Evolutionary conservation across 2,329 filamentous ascomycete genomes (phyloP).

Genomic region (Sporothrix variecibatus): DNA sequence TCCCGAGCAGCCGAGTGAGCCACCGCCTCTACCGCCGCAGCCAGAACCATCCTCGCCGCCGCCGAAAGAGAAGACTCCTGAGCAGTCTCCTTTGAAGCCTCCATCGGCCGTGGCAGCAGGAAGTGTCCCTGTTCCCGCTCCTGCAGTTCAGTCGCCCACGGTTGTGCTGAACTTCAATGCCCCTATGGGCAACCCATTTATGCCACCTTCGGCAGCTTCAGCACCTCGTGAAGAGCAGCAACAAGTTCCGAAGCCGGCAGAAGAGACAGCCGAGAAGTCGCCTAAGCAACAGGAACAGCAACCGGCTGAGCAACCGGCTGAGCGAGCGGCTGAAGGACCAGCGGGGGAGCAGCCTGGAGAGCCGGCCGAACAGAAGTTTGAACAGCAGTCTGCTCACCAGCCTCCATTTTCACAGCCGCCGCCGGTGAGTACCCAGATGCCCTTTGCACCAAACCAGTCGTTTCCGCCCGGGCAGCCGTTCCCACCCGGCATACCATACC

Average conservation of each 20-base stretch:
- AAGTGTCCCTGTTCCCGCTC: background rate
- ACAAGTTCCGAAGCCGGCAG: background rate
- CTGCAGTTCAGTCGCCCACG: background rate
- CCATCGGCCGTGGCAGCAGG: background rate
- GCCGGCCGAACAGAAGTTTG: background rate
- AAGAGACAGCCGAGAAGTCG: background rate
- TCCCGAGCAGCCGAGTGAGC: background rate
- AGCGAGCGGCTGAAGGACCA: background rate
- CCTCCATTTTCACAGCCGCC: background rate
- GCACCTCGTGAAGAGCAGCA: background rate
- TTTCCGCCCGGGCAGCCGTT: conserved; percentile 16
- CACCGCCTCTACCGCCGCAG: background rate
- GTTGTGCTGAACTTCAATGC: background rate
- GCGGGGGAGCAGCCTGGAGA: background rate
- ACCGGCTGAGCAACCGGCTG: too few species aligned
- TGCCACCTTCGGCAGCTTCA: background rate
- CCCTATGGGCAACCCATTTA: background rate
- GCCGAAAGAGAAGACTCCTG: background rate
- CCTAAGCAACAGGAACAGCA: background rate
- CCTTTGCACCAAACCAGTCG: background rate
- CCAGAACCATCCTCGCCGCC: background rate
- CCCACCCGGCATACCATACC: background rate
- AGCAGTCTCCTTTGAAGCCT: conserved; percentile 1
- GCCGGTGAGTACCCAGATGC: background rate
- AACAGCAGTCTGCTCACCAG: background rate